phyloP scores from a whole-genome alignment of 2,329 filamentous ascomycete species.

The Colletotrichum abscissum region DNA sequence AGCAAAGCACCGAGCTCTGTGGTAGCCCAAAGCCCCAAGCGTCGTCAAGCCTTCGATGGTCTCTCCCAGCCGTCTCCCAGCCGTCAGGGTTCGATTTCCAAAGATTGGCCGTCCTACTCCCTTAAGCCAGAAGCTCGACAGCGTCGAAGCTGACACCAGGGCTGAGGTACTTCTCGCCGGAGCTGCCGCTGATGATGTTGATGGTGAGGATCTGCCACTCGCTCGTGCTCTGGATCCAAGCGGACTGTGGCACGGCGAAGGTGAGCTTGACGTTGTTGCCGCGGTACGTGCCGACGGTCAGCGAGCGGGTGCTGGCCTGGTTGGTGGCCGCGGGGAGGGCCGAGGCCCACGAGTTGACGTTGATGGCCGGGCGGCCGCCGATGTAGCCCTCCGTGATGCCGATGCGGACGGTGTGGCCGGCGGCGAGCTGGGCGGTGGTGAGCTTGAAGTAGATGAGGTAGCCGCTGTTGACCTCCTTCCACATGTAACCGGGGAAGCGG shows the following conservation, averaged over 20 bases:
- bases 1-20: neutral
- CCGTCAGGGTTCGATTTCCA: neutral
- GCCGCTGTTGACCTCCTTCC: constrained; percentile 54
- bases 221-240: constrained; percentile 42
- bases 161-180: constrained; percentile 42
- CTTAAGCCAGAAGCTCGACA: constrained; percentile 40
- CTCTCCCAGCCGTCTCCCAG: neutral
- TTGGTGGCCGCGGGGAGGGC: constrained; percentile 40
- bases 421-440: constrained; percentile 41
- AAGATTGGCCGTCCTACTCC: neutral
- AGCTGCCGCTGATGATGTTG: constrained; percentile 43
- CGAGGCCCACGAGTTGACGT: constrained; percentile 45
- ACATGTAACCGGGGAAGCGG: constrained; percentile 54
- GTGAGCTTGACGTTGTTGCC: constrained; percentile 45
- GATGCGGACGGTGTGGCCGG: constrained; percentile 43
- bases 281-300: constrained; percentile 47
- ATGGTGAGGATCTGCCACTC: constrained; percentile 45
- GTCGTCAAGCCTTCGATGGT: neutral
- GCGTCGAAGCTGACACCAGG: constrained; percentile 44
- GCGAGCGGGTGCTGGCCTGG: constrained; percentile 44
- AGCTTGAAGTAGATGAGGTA: constrained; percentile 53
- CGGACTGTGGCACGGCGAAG: constrained; percentile 41
- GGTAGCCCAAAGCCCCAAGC: neutral
- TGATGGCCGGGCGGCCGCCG: constrained; percentile 44
- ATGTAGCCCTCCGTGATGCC: constrained; percentile 47